These are phyloP conservation scores for Amanita rubescens DNA, from an alignment of 768 basidiomycete genomes.

Conservation along the genomic window DNA sequence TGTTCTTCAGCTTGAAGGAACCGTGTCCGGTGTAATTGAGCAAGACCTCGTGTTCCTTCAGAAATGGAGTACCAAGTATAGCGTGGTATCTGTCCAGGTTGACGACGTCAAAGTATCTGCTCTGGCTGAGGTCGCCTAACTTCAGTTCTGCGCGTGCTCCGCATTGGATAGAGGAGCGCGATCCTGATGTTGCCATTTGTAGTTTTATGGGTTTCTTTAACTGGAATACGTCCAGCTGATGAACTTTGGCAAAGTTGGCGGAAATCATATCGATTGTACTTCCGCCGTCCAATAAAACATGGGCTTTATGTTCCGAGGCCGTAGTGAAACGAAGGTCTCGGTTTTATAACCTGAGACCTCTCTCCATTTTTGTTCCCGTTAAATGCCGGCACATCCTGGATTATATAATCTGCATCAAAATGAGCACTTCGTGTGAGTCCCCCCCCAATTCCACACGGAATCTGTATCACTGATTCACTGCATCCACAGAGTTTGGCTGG, in stretches of 20 bases:
- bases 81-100: background rate
- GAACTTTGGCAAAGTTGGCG: background rate
- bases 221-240: background rate
- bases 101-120: background rate
- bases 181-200: conserved; percentile 1
- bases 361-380: no score
- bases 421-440: no score
- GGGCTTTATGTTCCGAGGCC: background rate
- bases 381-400: no score
- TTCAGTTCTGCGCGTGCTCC: background rate
- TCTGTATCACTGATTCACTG: no score
- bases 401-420: no score
- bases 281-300: background rate
- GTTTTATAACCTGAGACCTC: no score
- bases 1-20: background rate
- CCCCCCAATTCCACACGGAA: no score
- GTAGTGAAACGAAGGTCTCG: no score
- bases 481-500: no score
- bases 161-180: background rate
- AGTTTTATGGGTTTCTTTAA: background rate
- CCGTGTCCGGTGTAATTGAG: background rate
- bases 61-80: background rate
- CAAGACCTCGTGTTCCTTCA: background rate
- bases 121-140: background rate
- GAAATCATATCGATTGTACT: conserved; percentile 2